A percentile compares a stretch with the other conserved stretches of the same genome.
Evolutionary conservation across 805 yeast genomes (phyloP).

Genomic region (Wickerhamiella vanderwaltii): DNA sequence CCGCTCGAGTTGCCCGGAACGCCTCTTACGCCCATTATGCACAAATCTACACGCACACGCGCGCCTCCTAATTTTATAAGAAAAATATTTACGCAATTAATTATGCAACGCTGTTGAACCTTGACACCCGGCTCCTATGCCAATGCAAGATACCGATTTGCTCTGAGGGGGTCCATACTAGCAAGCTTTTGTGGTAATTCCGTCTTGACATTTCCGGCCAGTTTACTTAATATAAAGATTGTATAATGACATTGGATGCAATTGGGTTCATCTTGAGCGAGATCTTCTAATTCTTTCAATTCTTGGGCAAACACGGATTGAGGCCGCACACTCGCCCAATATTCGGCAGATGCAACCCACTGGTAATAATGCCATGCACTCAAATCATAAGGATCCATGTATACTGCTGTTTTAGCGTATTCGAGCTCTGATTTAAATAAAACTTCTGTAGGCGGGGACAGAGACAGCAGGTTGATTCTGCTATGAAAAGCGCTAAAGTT

Average conservation of each 20-base stretch:
- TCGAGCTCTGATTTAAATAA: constrained; percentile 44
- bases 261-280: constrained; percentile 60
- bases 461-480: constrained; percentile 48
- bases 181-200: constrained; percentile 25
- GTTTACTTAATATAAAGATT: constrained; percentile 11
- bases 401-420: constrained; percentile 69
- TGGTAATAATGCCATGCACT: constrained; percentile 82
- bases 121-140: too few relatives aligned
- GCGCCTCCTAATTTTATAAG: too few relatives aligned
- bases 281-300: constrained; percentile 40
- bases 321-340: constrained; percentile 27
- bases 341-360: constrained; percentile 50
- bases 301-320: constrained; percentile 35
- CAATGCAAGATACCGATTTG: constrained; percentile 21
- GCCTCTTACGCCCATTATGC: too few relatives aligned
- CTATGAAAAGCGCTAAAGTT: constrained; percentile 96
- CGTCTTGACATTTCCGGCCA: constrained; percentile 3
- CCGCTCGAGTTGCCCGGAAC: too few relatives aligned
- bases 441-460: constrained; percentile 29
- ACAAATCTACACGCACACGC: too few relatives aligned
- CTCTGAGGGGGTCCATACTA: constrained; percentile 23
- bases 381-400: constrained; percentile 88
- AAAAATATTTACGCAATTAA: too few relatives aligned
- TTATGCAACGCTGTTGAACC: too few relatives aligned
- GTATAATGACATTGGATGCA: constrained; percentile 67